Evolutionary conservation across 805 yeast species (phyloP), one percentile per base, ranked within the genome.

Genomic region (Wickerhamomyces mucosus): DNA sequence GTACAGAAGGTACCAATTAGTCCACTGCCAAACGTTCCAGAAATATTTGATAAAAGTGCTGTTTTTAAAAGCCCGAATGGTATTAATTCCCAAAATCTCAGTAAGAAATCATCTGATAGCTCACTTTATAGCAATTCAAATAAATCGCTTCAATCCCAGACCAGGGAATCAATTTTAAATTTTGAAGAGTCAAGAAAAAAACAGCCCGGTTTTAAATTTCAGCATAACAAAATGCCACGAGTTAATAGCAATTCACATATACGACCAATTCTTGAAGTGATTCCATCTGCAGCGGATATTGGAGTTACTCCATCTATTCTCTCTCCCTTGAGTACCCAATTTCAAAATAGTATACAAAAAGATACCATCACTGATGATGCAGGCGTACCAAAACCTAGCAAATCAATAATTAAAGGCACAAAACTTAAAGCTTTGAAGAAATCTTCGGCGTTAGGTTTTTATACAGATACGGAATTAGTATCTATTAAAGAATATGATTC

Each of bases 171-270:
- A 6, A 28, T 45, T 5, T 11, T 40, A 18, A 34, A 36, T 15
- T 42, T 24, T 34, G 53, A 49, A 26, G 34, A 36, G 20, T 38
- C 54, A 13, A 41, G 54, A 35, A 42, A 42, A 21, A 49, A 34
- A 25, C 34, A 40, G 3, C 12, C 3, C 7, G 17, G 12, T 15
- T 15, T 16, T 14, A 19, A 27, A 14, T 12, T 11, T 21, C 18
- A 15, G 11, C 18, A 18, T 14, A 28, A 19, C 24, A 24, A 33
- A 11, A 8, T 8, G 11, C 8, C 8, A 19, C 21, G 11, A 8
- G 21, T 19, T 8, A 8, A 19, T 11, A 19, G 21, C 11, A 19
- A 19, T 11, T 19, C 21, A 11, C 21, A 19, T 8, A 8, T 19
- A 19, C 24, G 24, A 6, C 24, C 24, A 12, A n/a, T 12, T n/a